These are phyloP conservation scores for Parmelia sp. DNA, from an alignment of 495 filamentous ascomycete species.

Conservation along the genomic window DNA sequence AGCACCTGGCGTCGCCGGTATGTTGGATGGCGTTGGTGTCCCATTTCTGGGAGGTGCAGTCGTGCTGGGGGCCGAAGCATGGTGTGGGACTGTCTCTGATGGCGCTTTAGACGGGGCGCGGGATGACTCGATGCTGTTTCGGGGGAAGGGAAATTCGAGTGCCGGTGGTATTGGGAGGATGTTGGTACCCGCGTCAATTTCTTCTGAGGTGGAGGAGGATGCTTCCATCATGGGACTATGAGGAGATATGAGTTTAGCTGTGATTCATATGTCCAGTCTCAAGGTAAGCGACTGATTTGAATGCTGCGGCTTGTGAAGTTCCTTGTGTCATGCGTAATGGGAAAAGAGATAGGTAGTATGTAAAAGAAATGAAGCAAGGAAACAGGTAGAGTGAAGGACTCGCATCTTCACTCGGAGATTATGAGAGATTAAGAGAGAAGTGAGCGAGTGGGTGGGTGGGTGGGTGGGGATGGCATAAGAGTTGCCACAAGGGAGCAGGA, in stretches of 20 bases:
- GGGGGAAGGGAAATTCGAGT: constrained; percentile 26
- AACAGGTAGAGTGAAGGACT: neutral
- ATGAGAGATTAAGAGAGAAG: neutral
- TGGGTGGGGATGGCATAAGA: no score
- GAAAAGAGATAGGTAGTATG: neutral
- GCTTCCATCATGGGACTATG: neutral
- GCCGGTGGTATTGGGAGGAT: constrained; percentile 27
- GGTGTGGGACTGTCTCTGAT: neutral
- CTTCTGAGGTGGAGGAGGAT: constrained; percentile 3
- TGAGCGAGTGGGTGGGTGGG: neutral
- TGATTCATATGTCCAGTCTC: no score
- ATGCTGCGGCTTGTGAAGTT: neutral
- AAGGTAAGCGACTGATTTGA: neutral
- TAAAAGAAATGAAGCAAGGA: neutral
- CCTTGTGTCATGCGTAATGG: neutral
- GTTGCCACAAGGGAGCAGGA: neutral
- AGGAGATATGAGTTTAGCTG: neutral
- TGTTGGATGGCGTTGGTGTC: neutral
- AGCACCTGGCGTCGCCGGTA: neutral
- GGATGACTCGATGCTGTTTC: constrained; percentile 17
- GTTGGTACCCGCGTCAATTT: constrained; percentile 14
- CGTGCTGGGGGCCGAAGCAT: constrained; percentile 6
- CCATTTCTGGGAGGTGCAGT: neutral
- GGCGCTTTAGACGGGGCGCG: neutral
- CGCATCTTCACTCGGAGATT: neutral